Evolutionary conservation across 306 rosid genomes (phyloP).

Genomic region (Cajanus cajan): DNA sequence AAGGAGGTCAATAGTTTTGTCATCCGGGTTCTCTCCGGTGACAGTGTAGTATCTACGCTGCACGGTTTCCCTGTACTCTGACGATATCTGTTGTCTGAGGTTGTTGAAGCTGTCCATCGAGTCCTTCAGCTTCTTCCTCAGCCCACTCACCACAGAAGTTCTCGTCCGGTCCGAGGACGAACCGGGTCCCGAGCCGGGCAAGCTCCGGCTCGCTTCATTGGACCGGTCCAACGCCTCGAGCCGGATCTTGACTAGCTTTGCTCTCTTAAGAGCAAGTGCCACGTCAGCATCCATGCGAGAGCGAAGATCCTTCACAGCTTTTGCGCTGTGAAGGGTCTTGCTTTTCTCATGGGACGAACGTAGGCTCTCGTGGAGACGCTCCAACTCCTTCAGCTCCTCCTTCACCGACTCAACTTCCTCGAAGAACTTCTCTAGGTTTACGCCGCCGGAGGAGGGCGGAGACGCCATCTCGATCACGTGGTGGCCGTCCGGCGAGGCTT

Average conservation of each 20-base stretch:
- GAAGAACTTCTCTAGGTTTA: slow-evolving; percentile 70
- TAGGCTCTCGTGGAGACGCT: slow-evolving; percentile 50
- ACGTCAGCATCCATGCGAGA: slow-evolving; percentile 80
- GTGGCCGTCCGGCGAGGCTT: slow-evolving; percentile 45
- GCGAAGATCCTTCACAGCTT: slow-evolving; percentile 71
- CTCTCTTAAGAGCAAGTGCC: slow-evolving; percentile 65
- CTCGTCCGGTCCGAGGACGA: slow-evolving; percentile 77
- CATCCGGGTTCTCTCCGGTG: slow-evolving; percentile 88
- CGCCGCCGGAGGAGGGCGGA: slow-evolving; percentile 1
- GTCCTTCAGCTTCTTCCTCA: slow-evolving; percentile 75
- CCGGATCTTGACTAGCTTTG: slow-evolving; percentile 69
- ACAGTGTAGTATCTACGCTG: slow-evolving; percentile 83
- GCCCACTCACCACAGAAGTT: slow-evolving; percentile 68
- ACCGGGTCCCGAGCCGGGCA: slow-evolving; percentile 72
- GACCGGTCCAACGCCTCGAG: slow-evolving; percentile 70
- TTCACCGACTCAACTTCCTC: slow-evolving; percentile 67
- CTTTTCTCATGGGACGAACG: slow-evolving; percentile 59
- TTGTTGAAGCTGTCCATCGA: slow-evolving; percentile 72
- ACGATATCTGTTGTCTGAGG: slow-evolving; percentile 65
- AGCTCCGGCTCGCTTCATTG: slow-evolving; percentile 51
- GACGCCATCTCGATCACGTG: slow-evolving; percentile 65
- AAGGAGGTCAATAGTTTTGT: slow-evolving; percentile 69
- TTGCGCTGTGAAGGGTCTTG: slow-evolving; percentile 78
- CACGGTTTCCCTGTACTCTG: slow-evolving; percentile 77
- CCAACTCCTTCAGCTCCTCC: slow-evolving; percentile 69